These are phyloP conservation scores for Microsporum ferrugineum DNA, from an alignment of 2,329 filamentous ascomycete genomes.

Conservation along the genomic window DNA sequence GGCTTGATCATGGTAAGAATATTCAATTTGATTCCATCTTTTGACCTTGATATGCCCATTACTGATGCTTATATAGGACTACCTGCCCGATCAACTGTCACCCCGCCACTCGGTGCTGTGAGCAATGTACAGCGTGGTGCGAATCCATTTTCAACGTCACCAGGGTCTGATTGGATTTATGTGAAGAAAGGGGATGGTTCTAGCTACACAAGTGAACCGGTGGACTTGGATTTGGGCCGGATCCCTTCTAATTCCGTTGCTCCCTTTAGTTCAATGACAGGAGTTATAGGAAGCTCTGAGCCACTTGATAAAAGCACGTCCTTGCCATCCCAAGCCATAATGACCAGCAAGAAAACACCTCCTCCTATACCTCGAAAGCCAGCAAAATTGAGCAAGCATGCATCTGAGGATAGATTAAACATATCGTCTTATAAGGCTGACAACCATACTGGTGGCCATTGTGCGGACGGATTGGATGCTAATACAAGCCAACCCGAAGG, in stretches of 20 bases:
- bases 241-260: not conserved
- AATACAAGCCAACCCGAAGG: not conserved
- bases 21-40: constrained; percentile 8
- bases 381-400: constrained; percentile 23
- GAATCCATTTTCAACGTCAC: constrained; percentile 66
- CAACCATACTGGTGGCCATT: not conserved
- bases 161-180: constrained; percentile 73
- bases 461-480: not conserved
- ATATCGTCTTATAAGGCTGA: not conserved
- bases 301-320: not conserved
- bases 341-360: constrained; percentile 21
- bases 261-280: constrained; percentile 7
- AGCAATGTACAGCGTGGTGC: constrained; percentile 63
- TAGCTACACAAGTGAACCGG: not conserved
- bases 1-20: constrained; percentile 48
- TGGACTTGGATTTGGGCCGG: not conserved
- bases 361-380: constrained; percentile 55
- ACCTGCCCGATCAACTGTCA: constrained; percentile 61
- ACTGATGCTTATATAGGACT: constrained; percentile 39
- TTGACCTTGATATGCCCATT: constrained; percentile 5
- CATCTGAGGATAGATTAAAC: not conserved
- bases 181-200: constrained; percentile 9
- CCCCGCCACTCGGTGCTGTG: constrained; percentile 52
- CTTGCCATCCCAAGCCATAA: not conserved
- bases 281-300: not conserved